These are phyloP conservation scores for Fusarium sp. DNA, from an alignment of 2,329 filamentous ascomycete species.

Conservation along the genomic window DNA sequence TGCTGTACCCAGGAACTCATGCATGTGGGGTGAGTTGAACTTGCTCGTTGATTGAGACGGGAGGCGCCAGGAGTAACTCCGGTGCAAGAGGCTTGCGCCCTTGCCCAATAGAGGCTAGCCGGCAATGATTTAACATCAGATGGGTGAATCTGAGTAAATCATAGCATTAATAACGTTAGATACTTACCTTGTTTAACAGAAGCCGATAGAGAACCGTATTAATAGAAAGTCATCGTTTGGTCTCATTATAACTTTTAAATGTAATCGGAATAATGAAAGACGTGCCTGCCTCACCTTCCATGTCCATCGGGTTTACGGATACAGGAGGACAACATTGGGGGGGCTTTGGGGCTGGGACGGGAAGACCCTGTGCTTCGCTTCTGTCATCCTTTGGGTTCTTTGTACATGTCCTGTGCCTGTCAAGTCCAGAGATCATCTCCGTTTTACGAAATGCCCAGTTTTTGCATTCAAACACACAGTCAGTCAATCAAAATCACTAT, in stretches of 20 bases:
- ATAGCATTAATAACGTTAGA: not conserved
- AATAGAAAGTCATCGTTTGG: no score
- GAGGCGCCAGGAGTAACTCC: conserved; percentile 11
- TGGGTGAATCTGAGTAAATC: not conserved
- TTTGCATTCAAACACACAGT: not conserved
- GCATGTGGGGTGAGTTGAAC: conserved; percentile 3
- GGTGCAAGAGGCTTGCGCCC: not conserved
- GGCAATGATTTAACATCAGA: not conserved
- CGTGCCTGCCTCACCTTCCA: not conserved
- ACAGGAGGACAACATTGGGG: not conserved
- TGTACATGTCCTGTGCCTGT: not conserved
- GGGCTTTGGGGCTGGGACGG: not conserved
- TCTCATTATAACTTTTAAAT: not conserved
- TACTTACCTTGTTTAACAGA: not conserved
- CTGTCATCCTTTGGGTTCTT: not conserved
- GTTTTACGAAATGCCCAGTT: not conserved
- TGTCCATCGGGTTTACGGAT: not conserved
- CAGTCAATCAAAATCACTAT: not conserved
- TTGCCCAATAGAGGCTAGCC: not conserved
- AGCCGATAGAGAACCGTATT: not conserved
- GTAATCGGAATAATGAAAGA: not conserved
- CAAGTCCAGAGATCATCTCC: not conserved
- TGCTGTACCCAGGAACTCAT: not conserved
- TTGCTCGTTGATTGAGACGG: not conserved
- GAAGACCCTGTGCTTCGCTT: conserved; percentile 12